phyloP scores from a whole-genome alignment of 2,329 filamentous ascomycete species.

The Claviceps humidiphila region DNA sequence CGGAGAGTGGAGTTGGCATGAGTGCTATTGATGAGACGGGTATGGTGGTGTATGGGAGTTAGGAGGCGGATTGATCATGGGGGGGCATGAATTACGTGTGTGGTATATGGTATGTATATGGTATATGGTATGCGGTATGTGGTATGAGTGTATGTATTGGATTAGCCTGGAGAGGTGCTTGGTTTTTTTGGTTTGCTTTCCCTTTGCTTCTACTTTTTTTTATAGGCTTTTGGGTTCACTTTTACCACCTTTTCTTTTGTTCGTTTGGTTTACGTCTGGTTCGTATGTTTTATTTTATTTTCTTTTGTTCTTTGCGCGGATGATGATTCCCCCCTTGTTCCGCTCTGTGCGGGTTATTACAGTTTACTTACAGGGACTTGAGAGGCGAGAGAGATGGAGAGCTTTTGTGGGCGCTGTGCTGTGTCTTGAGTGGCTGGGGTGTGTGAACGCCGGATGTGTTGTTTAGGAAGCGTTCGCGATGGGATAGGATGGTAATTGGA shows the following conservation, averaged over 20 bases:
- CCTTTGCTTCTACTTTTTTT: background rate
- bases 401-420: background rate
- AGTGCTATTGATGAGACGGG: slow-evolving; percentile 16
- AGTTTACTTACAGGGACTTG: background rate
- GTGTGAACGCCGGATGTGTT: no score
- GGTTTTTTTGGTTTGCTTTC: no score
- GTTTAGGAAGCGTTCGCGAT: background rate
- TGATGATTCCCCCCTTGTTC: background rate
- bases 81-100: background rate
- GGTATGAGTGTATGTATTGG: background rate
- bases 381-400: background rate
- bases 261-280: background rate
- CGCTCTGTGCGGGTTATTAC: background rate
- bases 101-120: background rate
- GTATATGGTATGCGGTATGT: background rate
- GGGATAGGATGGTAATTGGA: background rate
- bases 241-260: background rate
- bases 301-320: background rate
- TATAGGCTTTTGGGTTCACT: background rate
- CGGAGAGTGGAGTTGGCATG: slow-evolving; percentile 25
- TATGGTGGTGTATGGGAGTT: slow-evolving; percentile 20
- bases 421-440: background rate
- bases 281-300: background rate
- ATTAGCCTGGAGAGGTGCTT: background rate
- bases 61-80: background rate